Base-by-base conservation (phyloP, 345 rosid genomes). In the Hibiscus mutabilis region DNA sequence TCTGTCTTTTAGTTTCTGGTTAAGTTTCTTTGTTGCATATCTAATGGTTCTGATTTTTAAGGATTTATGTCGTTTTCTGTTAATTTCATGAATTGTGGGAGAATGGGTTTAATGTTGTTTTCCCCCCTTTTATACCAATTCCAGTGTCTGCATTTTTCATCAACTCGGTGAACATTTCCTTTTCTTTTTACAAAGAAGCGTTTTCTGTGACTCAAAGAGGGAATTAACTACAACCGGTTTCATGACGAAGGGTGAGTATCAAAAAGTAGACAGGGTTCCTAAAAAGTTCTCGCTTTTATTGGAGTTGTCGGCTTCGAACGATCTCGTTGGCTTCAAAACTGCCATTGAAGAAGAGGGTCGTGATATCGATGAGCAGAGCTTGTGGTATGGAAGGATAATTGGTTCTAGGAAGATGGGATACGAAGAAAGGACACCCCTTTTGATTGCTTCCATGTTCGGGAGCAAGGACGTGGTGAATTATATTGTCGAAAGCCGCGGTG, bases 401-500 rank as follows among this genome's bases (percentile, higher is more conserved):
- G 96, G 93, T 16, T 78, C 88, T 0, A 86, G 75, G 71, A 82
- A 79, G 84, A 87, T 90, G 91, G 82, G 90, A 14, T 81, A 84
- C 10, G 91, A 87, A 49, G 90, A 89, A 80, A 84, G 98, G 64
- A 91, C 97, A 0, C 93, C 97, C 37, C 88, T 94, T 47, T 85
- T 91, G 96, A 77, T 94, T 53, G 97, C 98, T 60, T 86, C 95
- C n/a, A 79, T 86, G 86, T 94, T 77, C 60, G 97, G 96, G 60
- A 90, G 96, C 87, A 84, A 82, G 78, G 86, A 79, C 69, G 83
- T 94, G 6, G 75, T 91, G 77, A 76, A 58, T 35, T 89, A 85
- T 70, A 85, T 90, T 12, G 49, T 88, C 31, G 79, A 65, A 40
- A 82, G 79, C 0, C 88, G 91, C 18, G 68, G 71, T 74, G 87